Conservation (phyloP, 1,139 yeast species). For the Wickerhamomyces sp. region DNA sequence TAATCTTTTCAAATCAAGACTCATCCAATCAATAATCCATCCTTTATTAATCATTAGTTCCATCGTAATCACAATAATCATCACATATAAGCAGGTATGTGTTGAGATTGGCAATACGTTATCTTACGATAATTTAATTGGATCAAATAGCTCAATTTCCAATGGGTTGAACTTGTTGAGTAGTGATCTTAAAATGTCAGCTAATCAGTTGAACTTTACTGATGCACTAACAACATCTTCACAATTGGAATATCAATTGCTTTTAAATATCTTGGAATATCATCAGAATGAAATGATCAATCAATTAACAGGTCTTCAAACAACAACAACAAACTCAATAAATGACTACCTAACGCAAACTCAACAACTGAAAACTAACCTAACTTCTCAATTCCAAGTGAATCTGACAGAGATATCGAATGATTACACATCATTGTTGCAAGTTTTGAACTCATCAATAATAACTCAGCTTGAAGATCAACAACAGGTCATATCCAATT, state of each 20-base stretch:
- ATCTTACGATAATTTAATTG: background rate
- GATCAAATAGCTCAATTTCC: background rate
- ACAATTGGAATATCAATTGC: background rate
- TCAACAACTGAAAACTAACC: background rate
- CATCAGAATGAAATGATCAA: background rate
- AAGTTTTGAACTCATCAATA: conserved; percentile 1
- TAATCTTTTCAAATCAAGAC: conserved; percentile 2
- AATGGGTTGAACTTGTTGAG: background rate
- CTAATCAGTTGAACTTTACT: background rate
- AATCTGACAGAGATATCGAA: background rate
- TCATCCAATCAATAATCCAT: conserved; percentile 4
- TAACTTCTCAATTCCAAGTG: background rate
- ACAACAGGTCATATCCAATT: background rate
- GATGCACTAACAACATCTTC: background rate
- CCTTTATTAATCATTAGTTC: conserved; percentile 6
- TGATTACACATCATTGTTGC: background rate
- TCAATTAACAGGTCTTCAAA: background rate
- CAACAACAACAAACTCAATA: background rate
- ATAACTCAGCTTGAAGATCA: conserved; percentile 2
- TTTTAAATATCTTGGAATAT: background rate
- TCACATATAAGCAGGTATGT: background rate
- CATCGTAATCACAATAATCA: background rate
- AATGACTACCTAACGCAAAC: background rate
- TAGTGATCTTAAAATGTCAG: background rate
- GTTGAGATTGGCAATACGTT: background rate